Conservation (phyloP, 1,284 basidiomycete species). For the Microbotryum saponariae region DNA sequence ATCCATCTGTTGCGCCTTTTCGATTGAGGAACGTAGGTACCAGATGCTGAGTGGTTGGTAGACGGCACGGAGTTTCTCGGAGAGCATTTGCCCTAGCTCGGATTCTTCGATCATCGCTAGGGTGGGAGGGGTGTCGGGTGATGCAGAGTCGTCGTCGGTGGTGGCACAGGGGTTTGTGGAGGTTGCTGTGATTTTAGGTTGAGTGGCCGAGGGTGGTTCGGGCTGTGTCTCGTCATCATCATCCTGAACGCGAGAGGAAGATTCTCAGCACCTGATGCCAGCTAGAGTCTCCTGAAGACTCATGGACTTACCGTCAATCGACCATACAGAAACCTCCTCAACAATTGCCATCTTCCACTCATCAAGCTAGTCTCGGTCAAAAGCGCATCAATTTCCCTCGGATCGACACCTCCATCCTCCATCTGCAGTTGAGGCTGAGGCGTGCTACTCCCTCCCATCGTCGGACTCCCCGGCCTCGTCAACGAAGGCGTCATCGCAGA, state of each 20-base stretch:
- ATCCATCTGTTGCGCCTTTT: conserved; percentile 62
- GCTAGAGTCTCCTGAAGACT: no score
- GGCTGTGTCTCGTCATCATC: conserved; percentile 26
- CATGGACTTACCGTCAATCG: conserved; percentile 47
- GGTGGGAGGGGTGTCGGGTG: background rate
- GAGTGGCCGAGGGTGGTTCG: background rate
- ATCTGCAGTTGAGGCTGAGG: conserved; percentile 11
- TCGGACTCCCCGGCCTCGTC: conserved; percentile 1
- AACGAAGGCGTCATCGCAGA: background rate
- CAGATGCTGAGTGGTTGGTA: conserved; percentile 86
- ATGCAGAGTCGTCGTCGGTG: background rate
- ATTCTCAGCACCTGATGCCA: no score
- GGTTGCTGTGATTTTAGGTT: conserved; percentile 22
- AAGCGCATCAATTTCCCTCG: conserved; percentile 80
- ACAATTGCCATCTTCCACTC: conserved; percentile 83
- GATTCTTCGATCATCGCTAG: conserved; percentile 49
- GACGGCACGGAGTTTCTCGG: conserved; percentile 60
- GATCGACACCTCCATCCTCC: conserved; percentile 68
- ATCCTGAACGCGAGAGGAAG: conserved; percentile 1
- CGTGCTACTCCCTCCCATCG: conserved; percentile 13
- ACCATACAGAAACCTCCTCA: conserved; percentile 75
- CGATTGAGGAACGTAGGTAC: conserved; percentile 80
- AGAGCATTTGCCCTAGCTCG: conserved; percentile 53
- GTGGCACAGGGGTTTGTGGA: conserved; percentile 24
- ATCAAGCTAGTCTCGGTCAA: conserved; percentile 80